Base-by-base conservation (phyloP, 1,284 basidiomycete species). In the Peniophora sp. region DNA sequence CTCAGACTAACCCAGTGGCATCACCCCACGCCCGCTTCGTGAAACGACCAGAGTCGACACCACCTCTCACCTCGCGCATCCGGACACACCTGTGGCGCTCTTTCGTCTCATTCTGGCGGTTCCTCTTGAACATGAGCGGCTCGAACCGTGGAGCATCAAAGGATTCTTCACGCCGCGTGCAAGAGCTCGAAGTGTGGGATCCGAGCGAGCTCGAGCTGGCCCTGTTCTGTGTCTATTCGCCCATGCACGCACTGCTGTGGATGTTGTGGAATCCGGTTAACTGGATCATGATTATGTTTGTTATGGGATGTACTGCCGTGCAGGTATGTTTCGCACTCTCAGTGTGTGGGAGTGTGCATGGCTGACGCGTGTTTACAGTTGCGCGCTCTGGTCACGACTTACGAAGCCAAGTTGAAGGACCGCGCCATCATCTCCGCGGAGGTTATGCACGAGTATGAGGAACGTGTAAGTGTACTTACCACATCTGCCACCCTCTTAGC, bases 381-480 rank as follows among this genome's bases (percentile, higher is more conserved):
- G 45, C 72, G 79, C 50, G 69, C 65, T 9, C 60, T 84, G 53
- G 75, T 70, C 12, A 71, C 69, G 49, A 75, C 75, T 43, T 92
- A 85, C 63, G 75, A 78, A 43, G 71, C 72, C 5, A 61, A 90
- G 52, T 49, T 91, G 17, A 90, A 85, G 63, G 91, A 94, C 68
- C 82, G 78, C 56, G 78, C 76, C 46, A 80, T 89, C 49, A 77
- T 94, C 51, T 77, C 85, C 32, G 77, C 81, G 3, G 91, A 93
- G 62, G 88, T 92, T 11, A 78, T 94, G 77, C 78, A 85, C 62
- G 91, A 94, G 66, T 94, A 94, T 62, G 87, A 94, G 59, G 72
- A 83, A 62, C 82, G 81, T 66, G 91, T 85, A 54, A 41, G 73
- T 67, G 11, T 11, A 10, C 45, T 39, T 24, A 32, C 12, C 44